These are phyloP conservation scores for Penicillium capsulatum DNA, from an alignment of 2,329 filamentous ascomycete genomes.

Conservation along the genomic window DNA sequence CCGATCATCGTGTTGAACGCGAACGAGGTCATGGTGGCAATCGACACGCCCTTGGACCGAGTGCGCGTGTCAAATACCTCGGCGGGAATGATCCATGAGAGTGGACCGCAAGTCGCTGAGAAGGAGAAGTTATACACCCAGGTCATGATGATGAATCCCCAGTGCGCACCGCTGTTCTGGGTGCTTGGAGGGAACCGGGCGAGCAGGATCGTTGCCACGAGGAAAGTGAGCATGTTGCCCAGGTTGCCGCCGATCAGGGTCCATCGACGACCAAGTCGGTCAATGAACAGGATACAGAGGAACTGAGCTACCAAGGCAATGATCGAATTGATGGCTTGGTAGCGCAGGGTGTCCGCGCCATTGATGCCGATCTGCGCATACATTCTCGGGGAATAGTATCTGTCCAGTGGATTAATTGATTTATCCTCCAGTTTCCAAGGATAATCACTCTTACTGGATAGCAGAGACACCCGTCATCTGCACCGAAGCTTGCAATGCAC, in stretches of 20 bases:
- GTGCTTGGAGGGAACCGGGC: conserved; percentile 59
- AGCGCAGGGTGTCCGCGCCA: conserved; percentile 62
- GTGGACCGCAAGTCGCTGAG: conserved; percentile 64
- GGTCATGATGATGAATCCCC: conserved; percentile 66
- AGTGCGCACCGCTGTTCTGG: conserved; percentile 35
- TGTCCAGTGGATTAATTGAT: conserved; percentile 8
- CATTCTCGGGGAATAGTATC: conserved; percentile 65
- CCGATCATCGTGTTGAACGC: conserved; percentile 75
- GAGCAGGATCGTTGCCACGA: conserved; percentile 58
- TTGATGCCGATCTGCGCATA: conserved; percentile 66
- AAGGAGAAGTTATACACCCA: conserved; percentile 81
- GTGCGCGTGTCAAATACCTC: conserved; percentile 77
- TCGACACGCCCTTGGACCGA: conserved; percentile 67
- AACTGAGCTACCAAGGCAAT: conserved; percentile 67
- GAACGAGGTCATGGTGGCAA: conserved; percentile 68
- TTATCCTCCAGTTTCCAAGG: not conserved
- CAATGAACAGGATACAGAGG: conserved; percentile 62
- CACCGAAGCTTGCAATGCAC: conserved; percentile 63
- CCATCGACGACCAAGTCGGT: conserved; percentile 66
- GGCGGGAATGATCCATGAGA: conserved; percentile 58
- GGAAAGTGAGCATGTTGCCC: conserved; percentile 66
- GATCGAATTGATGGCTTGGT: conserved; percentile 70
- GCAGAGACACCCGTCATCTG: conserved; percentile 74
- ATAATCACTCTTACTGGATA: conserved; percentile 52
- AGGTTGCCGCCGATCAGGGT: conserved; percentile 69